Conservation (phyloP, 257 asterid genomes). For the Solanum ossicruentum region DNA sequence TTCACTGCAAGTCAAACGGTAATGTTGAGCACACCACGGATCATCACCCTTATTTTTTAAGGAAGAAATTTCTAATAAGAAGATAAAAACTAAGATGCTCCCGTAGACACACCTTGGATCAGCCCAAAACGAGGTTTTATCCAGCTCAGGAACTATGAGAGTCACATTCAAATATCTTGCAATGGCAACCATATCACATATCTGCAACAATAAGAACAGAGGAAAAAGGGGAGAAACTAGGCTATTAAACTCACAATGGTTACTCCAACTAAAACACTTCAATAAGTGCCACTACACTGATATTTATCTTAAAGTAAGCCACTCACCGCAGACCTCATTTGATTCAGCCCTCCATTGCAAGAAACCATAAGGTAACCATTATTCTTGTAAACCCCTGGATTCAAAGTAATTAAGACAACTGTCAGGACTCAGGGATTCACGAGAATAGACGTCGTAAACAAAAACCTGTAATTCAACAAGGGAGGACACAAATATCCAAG, state of each 20-base stretch:
- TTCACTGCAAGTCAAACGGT: conserved; percentile 43
- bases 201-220: conserved; percentile 25
- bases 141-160: conserved; percentile 91
- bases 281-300: not conserved
- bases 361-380: conserved; percentile 96
- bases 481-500: not conserved
- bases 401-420: conserved; percentile 1
- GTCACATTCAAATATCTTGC: conserved; percentile 92
- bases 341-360: conserved; percentile 97
- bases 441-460: not conserved
- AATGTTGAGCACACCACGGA: not conserved
- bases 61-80: not conserved
- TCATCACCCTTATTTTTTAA: not conserved
- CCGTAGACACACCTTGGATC: conserved; percentile 69
- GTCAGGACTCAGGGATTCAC: not conserved
- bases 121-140: conserved; percentile 93
- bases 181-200: conserved; percentile 96
- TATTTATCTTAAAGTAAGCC: not conserved
- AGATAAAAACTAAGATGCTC: not conserved
- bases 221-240: not conserved
- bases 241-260: not conserved
- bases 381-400: conserved; percentile 83
- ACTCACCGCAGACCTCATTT: conserved; percentile 96
- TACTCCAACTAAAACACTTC: not conserved
- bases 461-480: not conserved